Conservation (phyloP, 345 rosid genomes). For the Firmiana major region DNA sequence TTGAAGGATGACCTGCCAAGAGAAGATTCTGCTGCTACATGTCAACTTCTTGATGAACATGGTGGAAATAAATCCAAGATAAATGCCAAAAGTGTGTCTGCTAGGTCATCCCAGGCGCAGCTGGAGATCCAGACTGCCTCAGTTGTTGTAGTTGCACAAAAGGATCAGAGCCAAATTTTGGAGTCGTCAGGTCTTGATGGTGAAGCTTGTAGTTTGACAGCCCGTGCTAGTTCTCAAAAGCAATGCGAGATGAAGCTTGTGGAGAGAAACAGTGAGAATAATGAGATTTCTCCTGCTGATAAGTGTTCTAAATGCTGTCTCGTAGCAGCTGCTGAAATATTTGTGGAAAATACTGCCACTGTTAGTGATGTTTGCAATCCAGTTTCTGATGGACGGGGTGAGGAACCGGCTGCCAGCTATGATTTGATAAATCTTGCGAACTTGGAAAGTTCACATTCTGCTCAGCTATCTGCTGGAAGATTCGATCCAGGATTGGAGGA, state of each 20-base stretch:
- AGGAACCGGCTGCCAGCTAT: conserved; percentile 7
- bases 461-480: conserved; percentile 8
- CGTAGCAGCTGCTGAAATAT: conserved; percentile 8
- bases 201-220: conserved; percentile 24
- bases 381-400: conserved; percentile 17
- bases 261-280: conserved; percentile 18
- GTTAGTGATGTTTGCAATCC: conserved; percentile 2
- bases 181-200: conserved; percentile 25
- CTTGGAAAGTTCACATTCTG: conserved; percentile 3
- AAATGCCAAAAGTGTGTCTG: too few species aligned
- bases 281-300: conserved; percentile 15
- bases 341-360: conserved; percentile 3
- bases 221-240: conserved; percentile 21
- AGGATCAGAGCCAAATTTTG: conserved; percentile 28
- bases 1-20: conserved; percentile 9
- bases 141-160: conserved; percentile 29
- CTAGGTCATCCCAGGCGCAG: conserved; percentile 21
- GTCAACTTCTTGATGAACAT: conserved; percentile 18
- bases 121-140: conserved; percentile 24
- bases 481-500: conserved; percentile 17
- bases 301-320: background rate
- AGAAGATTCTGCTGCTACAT: conserved; percentile 25
- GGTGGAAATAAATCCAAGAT: too few species aligned
- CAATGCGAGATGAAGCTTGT: conserved; percentile 20
- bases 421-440: conserved; percentile 11